Conservation (phyloP, 2,329 filamentous ascomycete genomes). For the Tolypocladium ophioglossoides region DNA sequence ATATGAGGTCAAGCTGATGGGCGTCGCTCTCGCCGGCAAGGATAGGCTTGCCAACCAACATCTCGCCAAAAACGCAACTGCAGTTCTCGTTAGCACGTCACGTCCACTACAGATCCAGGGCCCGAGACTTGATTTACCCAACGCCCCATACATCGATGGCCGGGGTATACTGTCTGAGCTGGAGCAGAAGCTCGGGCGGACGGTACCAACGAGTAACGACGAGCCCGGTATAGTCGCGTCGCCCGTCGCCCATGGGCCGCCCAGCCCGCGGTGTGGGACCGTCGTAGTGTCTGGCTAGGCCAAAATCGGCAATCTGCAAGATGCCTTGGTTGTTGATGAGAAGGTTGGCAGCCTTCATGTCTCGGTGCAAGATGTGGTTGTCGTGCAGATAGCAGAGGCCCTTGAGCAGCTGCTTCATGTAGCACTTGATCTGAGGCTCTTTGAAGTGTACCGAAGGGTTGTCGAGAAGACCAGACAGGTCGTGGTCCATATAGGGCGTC, state of each 20-base stretch:
- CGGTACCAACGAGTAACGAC: constrained; percentile 97
- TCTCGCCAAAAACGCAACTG: constrained; percentile 96
- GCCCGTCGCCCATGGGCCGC: constrained; percentile 71
- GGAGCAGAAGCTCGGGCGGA: constrained; percentile 82
- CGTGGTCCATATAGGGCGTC: constrained; percentile 97
- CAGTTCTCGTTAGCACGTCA: constrained; percentile 10
- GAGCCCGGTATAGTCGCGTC: constrained; percentile 86
- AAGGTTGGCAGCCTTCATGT: constrained; percentile 98
- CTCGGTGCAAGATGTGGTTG: constrained; percentile 80
- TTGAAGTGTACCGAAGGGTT: constrained; percentile 85
- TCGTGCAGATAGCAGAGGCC: constrained; percentile 86
- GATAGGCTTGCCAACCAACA: constrained; percentile 90
- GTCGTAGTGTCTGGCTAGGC: constrained; percentile 86
- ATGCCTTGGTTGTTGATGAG: constrained; percentile 91
- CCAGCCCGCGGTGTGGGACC: constrained; percentile 69
- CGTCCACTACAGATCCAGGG: background rate
- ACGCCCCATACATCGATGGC: constrained; percentile 98
- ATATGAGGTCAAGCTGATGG: constrained; percentile 88
- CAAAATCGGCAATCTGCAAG: constrained; percentile 95
- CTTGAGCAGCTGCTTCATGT: constrained; percentile 86
- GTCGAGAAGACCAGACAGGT: constrained; percentile 91
- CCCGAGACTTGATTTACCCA: constrained; percentile 47
- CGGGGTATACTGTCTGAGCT: constrained; percentile 85
- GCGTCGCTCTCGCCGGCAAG: constrained; percentile 79
- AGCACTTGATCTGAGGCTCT: constrained; percentile 92